Evolutionary conservation across 345 rosid species (phyloP).

Genomic region (Iberis pinnata): DNA sequence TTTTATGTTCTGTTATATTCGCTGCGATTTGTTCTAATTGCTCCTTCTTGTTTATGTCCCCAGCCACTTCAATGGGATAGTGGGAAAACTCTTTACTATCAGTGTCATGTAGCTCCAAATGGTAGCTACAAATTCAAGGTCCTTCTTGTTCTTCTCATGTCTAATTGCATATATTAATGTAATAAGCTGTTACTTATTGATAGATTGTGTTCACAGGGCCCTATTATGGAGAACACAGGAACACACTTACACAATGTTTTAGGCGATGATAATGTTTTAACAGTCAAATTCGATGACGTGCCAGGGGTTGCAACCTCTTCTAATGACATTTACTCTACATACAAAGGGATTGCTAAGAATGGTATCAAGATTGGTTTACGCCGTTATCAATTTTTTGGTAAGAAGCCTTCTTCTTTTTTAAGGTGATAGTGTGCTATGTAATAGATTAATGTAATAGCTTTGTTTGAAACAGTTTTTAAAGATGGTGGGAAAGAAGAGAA

Average conservation of each 20-base stretch:
- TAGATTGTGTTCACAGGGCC: conserved; percentile 49
- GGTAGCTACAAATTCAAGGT: conserved; percentile 54
- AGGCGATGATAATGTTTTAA: conserved; percentile 74
- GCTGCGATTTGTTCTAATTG: too few species aligned
- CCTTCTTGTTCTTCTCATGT: conserved; percentile 8
- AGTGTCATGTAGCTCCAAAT: conserved; percentile 43
- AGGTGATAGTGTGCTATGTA: too few species aligned
- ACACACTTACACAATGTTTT: conserved; percentile 59
- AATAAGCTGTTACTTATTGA: conserved; percentile 11
- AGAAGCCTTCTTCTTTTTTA: too few species aligned
- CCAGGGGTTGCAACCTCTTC: too few species aligned
- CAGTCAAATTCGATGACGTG: conserved; percentile 49
- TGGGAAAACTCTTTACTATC: conserved; percentile 39
- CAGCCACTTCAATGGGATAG: conserved; percentile 52
- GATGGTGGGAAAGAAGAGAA: conserved; percentile 74
- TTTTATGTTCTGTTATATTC: not conserved
- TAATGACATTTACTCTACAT: conserved; percentile 18
- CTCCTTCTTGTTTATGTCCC: conserved; percentile 4
- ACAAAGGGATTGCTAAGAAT: conserved; percentile 35
- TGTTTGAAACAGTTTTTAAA: conserved; percentile 54
- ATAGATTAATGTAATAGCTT: conserved; percentile 2
- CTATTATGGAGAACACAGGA: conserved; percentile 32
- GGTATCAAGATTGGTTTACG: conserved; percentile 66
- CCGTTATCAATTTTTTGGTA: conserved; percentile 65
- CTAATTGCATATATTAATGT: not conserved